Base-by-base conservation (phyloP, 345 rosid genomes). In the Moricandia arvensis region DNA sequence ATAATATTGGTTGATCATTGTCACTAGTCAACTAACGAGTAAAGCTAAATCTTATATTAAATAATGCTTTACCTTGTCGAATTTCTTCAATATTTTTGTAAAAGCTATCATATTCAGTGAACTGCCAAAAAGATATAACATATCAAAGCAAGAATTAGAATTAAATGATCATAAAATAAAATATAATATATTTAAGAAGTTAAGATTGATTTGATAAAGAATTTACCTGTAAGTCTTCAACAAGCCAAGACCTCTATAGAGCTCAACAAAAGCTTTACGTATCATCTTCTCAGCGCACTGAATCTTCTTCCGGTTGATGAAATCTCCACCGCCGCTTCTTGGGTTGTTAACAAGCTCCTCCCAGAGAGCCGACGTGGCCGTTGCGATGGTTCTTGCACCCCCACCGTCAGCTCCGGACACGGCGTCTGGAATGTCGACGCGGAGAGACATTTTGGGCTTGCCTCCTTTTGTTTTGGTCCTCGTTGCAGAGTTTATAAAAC, bases 281-380 rank as follows among this genome's bases (percentile, higher is more conserved):
- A 95, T 90, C 89, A 85, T 89, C 73, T 95, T 95, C 82, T 88
- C 93, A 0, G 98, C 99, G 17, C 91, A 85, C 26, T 90, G 93
- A 17, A 95, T 83, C 72, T 95, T 92, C 84, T 89, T 95, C 16
- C 83, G 77, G 61, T 60, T 88, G n/a, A 91, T 72, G 74, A 83
- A 84, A 55, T 96, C 91, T 0, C 82, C 85, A 0, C 81, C 70
- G 1, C 89, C 93, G 7, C 58, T n/a, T 62, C 79, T 75, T 0
- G 97, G 93, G 59, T 90, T 88, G 71, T 89, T 89, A 12, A 92
- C 93, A 11, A 95, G 77, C 80, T 95, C 99, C 68, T 95, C 99
- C 96, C 97, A 92, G 0, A 95, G 80, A 84, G 82, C 80, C 0
- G 94, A 83, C 0, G 87, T 89, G 18, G 87, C 85, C 1, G 96